Evolutionary conservation across 371 early-diverging fungal species (phyloP), one percentile per base, ranked within the genome.

Genomic region (Mucor racemosus): DNA sequence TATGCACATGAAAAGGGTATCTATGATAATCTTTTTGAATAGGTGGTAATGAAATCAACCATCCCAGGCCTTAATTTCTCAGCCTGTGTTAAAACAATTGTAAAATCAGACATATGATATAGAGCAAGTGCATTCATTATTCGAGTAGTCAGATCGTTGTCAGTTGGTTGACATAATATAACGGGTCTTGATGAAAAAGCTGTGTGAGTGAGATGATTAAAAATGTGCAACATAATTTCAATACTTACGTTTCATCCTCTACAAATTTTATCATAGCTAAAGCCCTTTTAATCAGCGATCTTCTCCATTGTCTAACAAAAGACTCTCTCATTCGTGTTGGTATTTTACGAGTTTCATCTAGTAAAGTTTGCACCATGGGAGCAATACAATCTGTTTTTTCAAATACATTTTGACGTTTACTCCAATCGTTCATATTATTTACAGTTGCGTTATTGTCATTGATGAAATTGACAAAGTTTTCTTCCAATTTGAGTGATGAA

Each of bases 281-380:
- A 7, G 85, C 82, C 31, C 70, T 73, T 41, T 77, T 76, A 9
- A 86, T 70, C 19, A 87, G 63, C 7, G 75, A 72, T 58, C 82
- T 69, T 33, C 82, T 80, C 88, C 88, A 87, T 64, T 87, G 86
- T 3, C 81, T 73, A 7, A 84, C 79, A 68, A 84, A 87, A 0
- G 79, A 81, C 59, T 87, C 88, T 38, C 88, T 74, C 73, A 85
- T 73, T 40, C 82, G 67, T 4, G 77, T 65, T 0, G 88, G 88
- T 14, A 87, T 66, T 14, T 66, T 71, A 3, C 77, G 73, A 0
- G 73, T 72, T 58, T 86, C 86, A 36, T 81, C 78, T 2, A 87
- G 64, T 31, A 87, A 64, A n/a, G 73, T 72, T 46, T 84, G 83
- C 0, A 87, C 77, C 77, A 82, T 80, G 2, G 88, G 86, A 2